Conservation (phyloP, 1,284 basidiomycete species). For the Ustilago bromivora region DNA sequence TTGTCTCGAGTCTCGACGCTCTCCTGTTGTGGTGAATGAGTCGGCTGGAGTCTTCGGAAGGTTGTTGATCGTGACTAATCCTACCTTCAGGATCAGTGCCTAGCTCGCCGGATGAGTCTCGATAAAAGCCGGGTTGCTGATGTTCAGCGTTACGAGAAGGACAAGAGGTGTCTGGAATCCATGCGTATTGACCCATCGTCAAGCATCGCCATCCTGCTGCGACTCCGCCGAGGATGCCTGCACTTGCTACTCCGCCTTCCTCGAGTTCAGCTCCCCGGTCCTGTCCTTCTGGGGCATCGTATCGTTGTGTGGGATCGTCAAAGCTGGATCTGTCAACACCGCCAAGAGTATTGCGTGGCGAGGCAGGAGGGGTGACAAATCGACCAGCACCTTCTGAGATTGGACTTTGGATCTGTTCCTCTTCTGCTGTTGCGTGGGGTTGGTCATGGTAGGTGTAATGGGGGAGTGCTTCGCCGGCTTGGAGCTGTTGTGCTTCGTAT, state of each 20-base stretch:
- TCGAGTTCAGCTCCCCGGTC: conserved; percentile 5
- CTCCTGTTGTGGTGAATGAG: conserved; percentile 22
- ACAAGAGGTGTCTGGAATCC: conserved; percentile 30
- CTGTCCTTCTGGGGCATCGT: background rate
- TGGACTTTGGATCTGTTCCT: conserved; percentile 14
- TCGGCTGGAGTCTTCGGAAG: conserved; percentile 35
- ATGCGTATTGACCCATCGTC: conserved; percentile 53
- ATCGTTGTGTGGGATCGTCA: conserved; percentile 6
- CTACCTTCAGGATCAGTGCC: conserved; percentile 25
- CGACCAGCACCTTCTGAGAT: conserved; percentile 7
- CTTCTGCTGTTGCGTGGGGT: conserved; percentile 8
- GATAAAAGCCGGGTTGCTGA: background rate
- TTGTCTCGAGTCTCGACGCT: conserved; percentile 23
- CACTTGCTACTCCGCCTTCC: conserved; percentile 32
- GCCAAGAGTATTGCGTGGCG: conserved; percentile 25
- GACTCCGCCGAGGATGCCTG: conserved; percentile 50
- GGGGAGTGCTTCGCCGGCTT: conserved; percentile 26
- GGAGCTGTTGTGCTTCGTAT: conserved; percentile 26
- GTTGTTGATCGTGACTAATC: conserved; percentile 16
- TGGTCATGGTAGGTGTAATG: conserved; percentile 27
- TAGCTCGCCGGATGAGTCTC: conserved; percentile 32
- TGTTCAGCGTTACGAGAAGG: conserved; percentile 10
- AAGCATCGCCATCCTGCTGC: conserved; percentile 54
- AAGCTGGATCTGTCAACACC: conserved; percentile 5
- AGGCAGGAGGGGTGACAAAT: conserved; percentile 39